Conservation (phyloP, 192 early-diverging fungal species). For the Cetraspora pellucida region DNA sequence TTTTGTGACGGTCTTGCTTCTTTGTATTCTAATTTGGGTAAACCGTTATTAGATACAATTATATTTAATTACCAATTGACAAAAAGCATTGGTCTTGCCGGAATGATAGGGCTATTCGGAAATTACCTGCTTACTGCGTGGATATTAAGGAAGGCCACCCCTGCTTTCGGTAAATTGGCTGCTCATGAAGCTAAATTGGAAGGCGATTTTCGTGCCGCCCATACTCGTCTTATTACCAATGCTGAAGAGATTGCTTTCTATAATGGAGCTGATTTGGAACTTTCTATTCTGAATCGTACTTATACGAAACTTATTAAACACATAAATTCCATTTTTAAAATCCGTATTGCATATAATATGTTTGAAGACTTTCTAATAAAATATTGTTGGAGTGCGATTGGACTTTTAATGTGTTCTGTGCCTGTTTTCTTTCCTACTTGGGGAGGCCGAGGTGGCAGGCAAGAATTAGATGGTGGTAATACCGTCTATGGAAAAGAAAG, state of each 20-base stretch:
- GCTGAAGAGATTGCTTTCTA: slow-evolving; percentile 97
- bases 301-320: slow-evolving; percentile 82
- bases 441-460: slow-evolving; percentile 51
- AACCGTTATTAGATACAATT: slow-evolving; percentile 91
- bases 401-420: slow-evolving; percentile 78
- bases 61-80: slow-evolving; percentile 93
- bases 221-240: slow-evolving; percentile 93
- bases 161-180: slow-evolving; percentile 92
- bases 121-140: slow-evolving; percentile 79
- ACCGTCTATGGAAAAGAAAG: slow-evolving; percentile 30
- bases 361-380: slow-evolving; percentile 95
- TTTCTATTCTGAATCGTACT: slow-evolving; percentile 73
- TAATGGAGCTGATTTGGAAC: slow-evolving; percentile 85
- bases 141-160: slow-evolving; percentile 81
- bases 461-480: slow-evolving; percentile 34
- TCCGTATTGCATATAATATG: slow-evolving; percentile 92
- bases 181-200: slow-evolving; percentile 89
- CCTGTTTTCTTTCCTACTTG: slow-evolving; percentile 82
- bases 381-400: slow-evolving; percentile 93
- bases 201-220: slow-evolving; percentile 92
- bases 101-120: slow-evolving; percentile 78
- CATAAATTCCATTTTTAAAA: slow-evolving; percentile 82
- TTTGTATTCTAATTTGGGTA: slow-evolving; percentile 94
- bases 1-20: slow-evolving; percentile 89
- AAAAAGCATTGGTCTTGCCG: slow-evolving; percentile 82